These are phyloP conservation scores for Candida chauliodis DNA, from an alignment of 805 yeast species.

Conservation along the genomic window DNA sequence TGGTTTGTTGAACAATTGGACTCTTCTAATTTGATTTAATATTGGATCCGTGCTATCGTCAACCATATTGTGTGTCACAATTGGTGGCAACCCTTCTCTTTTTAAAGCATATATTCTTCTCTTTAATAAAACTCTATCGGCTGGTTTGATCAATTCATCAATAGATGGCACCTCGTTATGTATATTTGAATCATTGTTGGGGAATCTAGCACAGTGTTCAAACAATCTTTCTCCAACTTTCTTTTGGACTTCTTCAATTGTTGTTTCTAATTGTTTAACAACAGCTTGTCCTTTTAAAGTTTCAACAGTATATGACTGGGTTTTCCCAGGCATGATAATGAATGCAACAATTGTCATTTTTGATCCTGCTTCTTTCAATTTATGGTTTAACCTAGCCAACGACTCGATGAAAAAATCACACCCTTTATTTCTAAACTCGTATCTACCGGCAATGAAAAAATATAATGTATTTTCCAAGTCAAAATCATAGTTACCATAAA, in stretches of 20 bases:
- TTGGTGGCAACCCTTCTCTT: constrained; percentile 86
- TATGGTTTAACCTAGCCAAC: constrained; percentile 86
- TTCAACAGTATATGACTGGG: constrained; percentile 92
- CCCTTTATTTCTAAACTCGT: constrained; percentile 95
- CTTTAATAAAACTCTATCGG: constrained; percentile 84
- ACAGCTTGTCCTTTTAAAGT: constrained; percentile 96
- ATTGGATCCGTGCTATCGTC: constrained; percentile 92
- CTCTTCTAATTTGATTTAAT: constrained; percentile 85
- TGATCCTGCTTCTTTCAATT: constrained; percentile 75
- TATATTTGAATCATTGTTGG: constrained; percentile 35
- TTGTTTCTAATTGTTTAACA: constrained; percentile 81
- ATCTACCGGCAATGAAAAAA: constrained; percentile 95
- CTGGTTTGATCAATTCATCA: constrained; percentile 78
- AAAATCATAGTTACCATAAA: constrained; percentile 94
- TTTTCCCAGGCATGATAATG: constrained; percentile 96
- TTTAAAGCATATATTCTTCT: constrained; percentile 91
- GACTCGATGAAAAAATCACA: constrained; percentile 93
- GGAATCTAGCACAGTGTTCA: constrained; percentile 79
- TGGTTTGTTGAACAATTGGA: constrained; percentile 83
- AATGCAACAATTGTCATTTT: constrained; percentile 94
- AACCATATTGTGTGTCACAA: constrained; percentile 94
- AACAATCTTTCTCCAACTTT: constrained; percentile 83
- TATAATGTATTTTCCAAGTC: constrained; percentile 91
- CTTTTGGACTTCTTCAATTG: constrained; percentile 83
- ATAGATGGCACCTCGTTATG: constrained; percentile 63